Evolutionary conservation across 345 rosid species (phyloP), one percentile per base, ranked within the genome.

Genomic region (Gynandropsis gynandra): DNA sequence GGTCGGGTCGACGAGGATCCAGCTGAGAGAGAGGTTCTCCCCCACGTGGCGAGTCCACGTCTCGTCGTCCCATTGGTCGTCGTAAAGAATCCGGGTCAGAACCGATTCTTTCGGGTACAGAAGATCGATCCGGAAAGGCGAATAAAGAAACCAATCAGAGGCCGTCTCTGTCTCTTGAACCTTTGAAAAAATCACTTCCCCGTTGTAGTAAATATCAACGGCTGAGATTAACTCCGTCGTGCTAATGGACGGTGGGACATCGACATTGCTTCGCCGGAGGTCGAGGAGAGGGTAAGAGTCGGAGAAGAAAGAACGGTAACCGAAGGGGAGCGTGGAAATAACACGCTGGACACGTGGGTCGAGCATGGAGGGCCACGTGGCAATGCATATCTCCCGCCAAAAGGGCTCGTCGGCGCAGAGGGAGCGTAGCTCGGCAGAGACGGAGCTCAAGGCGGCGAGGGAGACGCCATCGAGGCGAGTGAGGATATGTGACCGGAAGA

Each of bases 401-500:
- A 88, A 86, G 1, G 55, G 13, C 1, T 75, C 79, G 1, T 76
- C 50, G 16, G 76, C 10, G 53, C 74, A 73, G 20, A 82, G 70
- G 9, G 80, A 48, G 59, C 58, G 53, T 41, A 84, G 56, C 6
- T 78, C 59, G 8, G 79, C 52, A 12, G 86, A 80, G 9, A 77
- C 63, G 59, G 74, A 76, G 60, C 81, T 56, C 24, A 68, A 34
- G 21, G 95, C 51, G 9, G 78, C 78, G 21, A 88, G 79, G 15
- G 90, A 44, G 1, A 78, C 72, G 42, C 90, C 90, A 62, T 88
- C 90, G 46, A 88, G 90, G 21, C 77, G 78, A 15, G 80, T 64
- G 63, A 88, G 52, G 81, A 88, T 69, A 48, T 75, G 75, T 48
- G 79, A 40, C 9, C 41, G 67, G 47, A 88, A 42, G 53, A 84